Percentiles rank a stretch among this genome's conserved stretches.
phyloP scores from a whole-genome alignment of 2,329 filamentous ascomycete genomes.

The Hypoxylon rubiginosum region DNA sequence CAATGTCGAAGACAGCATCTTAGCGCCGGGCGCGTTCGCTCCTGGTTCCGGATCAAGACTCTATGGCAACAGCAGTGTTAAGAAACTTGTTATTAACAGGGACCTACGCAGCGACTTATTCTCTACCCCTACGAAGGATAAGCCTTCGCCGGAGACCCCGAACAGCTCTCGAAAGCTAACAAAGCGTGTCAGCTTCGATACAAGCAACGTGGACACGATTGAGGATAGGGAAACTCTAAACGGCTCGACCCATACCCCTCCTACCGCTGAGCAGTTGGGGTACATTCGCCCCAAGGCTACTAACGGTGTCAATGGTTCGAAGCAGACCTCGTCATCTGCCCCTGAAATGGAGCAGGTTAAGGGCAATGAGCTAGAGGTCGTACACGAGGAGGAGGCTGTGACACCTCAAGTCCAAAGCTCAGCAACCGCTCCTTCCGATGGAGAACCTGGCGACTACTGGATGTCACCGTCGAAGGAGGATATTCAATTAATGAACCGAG shows the following conservation, averaged over 20 bases:
- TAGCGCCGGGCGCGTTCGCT: conserved; percentile 88
- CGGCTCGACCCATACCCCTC: conserved; percentile 60
- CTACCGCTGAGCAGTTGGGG: conserved; percentile 70
- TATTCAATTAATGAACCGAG: conserved; percentile 82
- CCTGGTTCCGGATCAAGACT: conserved; percentile 73
- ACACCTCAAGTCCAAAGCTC: conserved; percentile 52
- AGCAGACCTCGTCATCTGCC: conserved; percentile 54
- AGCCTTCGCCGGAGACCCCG: conserved; percentile 56
- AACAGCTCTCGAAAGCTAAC: conserved; percentile 70
- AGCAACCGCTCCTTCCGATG: conserved; percentile 53
- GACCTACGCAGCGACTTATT: conserved; percentile 82
- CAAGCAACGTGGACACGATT: conserved; percentile 65
- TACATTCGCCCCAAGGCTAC: conserved; percentile 67
- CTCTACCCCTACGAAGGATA: conserved; percentile 70
- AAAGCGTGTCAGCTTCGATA: conserved; percentile 95
- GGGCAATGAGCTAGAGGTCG: conserved; percentile 82
- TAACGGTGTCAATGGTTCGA: conserved; percentile 61
- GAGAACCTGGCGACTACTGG: conserved; percentile 83
- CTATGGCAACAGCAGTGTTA: conserved; percentile 79
- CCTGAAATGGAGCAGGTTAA: conserved; percentile 79
- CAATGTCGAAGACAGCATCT: conserved; percentile 85
- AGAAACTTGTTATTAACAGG: conserved; percentile 93
- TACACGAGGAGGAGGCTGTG: conserved; percentile 76
- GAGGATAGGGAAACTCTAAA: conserved; percentile 62
- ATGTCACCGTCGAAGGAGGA: conserved; percentile 82